Conservation (phyloP, 2,329 filamentous ascomycete species). For the Clathrospora elynae region DNA sequence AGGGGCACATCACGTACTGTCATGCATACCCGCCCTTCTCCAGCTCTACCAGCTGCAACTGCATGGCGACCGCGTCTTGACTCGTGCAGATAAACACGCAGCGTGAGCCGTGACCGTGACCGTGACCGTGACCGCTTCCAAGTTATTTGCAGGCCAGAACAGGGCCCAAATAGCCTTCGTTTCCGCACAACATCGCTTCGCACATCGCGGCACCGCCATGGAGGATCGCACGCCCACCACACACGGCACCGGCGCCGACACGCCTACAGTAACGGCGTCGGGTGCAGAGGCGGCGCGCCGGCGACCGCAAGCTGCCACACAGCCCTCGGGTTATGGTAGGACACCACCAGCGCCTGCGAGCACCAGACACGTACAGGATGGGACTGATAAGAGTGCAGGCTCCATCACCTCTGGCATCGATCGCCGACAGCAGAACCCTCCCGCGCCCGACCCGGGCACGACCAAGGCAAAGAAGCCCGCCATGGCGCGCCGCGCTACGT, state of each 20-base stretch:
- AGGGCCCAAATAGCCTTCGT: slow-evolving; percentile 8
- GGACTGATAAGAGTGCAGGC: slow-evolving; percentile 28
- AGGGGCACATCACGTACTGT: slow-evolving; percentile 16
- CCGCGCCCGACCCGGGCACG: slow-evolving; percentile 26
- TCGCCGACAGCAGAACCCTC: slow-evolving; percentile 32
- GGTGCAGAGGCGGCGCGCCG: slow-evolving; percentile 38
- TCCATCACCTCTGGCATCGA: slow-evolving; percentile 45
- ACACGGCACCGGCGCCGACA: slow-evolving; percentile 28
- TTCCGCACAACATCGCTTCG: slow-evolving; percentile 15
- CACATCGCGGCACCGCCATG: slow-evolving; percentile 31
- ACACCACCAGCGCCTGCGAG: slow-evolving; percentile 2
- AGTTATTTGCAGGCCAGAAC: slow-evolving; percentile 7
- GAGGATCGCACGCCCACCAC: slow-evolving; percentile 36
- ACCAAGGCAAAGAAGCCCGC: slow-evolving; percentile 69
- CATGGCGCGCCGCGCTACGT: slow-evolving; percentile 74
- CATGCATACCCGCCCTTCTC: slow-evolving; percentile 13
- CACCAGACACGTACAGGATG: neutral
- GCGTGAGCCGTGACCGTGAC: slow-evolving; percentile 15
- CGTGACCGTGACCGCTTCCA: slow-evolving; percentile 2
- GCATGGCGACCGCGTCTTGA: slow-evolving; percentile 20
- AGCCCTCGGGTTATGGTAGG: slow-evolving; percentile 45
- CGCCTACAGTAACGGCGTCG: slow-evolving; percentile 26
- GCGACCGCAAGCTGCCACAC: slow-evolving; percentile 34
- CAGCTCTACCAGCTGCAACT: slow-evolving; percentile 5
- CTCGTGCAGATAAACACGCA: slow-evolving; percentile 21